phyloP scores from a whole-genome alignment of 352 stramenopile genomes.

The Phytopythium sindhum region DNA sequence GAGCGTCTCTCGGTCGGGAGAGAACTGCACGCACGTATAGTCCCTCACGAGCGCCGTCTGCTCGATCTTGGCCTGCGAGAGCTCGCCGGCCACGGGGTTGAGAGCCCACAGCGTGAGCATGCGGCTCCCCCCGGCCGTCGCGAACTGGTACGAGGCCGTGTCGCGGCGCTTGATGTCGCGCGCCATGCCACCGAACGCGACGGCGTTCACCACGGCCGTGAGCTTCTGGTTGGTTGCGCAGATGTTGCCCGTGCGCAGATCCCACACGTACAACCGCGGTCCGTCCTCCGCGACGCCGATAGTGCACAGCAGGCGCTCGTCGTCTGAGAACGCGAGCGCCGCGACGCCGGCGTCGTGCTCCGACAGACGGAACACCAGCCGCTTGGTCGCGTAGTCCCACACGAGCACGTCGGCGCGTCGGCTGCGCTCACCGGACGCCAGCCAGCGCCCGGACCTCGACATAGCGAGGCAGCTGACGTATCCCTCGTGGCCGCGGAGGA shows the following conservation, averaged over 20 bases:
- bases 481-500: conserved; percentile 82
- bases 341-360: conserved; percentile 91
- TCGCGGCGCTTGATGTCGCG: conserved; percentile 90
- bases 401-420: conserved; percentile 85
- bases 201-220: conserved; percentile 42
- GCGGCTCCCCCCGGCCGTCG: conserved; percentile 64
- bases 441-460: conserved; percentile 62
- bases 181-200: conserved; percentile 82
- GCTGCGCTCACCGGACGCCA: conserved; percentile 85
- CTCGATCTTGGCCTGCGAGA: conserved; percentile 67
- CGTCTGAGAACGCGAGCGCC: conserved; percentile 87
- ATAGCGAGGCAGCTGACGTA: conserved; percentile 81
- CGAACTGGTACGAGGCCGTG: conserved; percentile 87
- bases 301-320: conserved; percentile 85
- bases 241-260: conserved; percentile 86
- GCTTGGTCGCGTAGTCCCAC: conserved; percentile 79
- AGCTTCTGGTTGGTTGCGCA: conserved; percentile 81
- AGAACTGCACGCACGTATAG: conserved; percentile 84
- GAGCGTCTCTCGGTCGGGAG: conserved; percentile 73
- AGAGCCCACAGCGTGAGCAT: conserved; percentile 84
- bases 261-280: conserved; percentile 87
- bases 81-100: conserved; percentile 80
- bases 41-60: conserved; percentile 65
- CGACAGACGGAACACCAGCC: conserved; percentile 77
- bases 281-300: conserved; percentile 77